phyloP scores from a whole-genome alignment of 2,329 filamentous ascomycete genomes.

The Neonectria punicea region DNA sequence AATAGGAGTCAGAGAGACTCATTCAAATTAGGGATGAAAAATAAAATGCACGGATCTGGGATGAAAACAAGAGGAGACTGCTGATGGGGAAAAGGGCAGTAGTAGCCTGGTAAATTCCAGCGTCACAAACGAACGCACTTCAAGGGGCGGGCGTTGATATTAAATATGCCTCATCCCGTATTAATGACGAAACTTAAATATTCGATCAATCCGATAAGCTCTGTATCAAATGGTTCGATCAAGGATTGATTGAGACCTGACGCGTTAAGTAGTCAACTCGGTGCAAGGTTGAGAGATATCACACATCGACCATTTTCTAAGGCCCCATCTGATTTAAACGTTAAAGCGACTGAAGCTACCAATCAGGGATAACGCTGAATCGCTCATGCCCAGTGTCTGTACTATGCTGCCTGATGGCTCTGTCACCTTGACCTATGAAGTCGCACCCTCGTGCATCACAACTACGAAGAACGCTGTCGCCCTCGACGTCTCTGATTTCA shows the following conservation, averaged over 20 bases:
- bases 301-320: background rate
- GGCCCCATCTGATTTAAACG: background rate
- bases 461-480: constrained; percentile 77
- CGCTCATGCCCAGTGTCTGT: constrained; percentile 67
- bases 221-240: too few species aligned
- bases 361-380: constrained; percentile 53
- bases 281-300: background rate
- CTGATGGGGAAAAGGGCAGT: background rate
- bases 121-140: background rate
- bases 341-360: constrained; percentile 24
- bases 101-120: background rate
- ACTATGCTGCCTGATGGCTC: constrained; percentile 67
- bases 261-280: background rate
- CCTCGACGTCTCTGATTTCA: constrained; percentile 82
- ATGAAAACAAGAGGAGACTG: background rate
- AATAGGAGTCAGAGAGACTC: background rate
- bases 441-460: constrained; percentile 74
- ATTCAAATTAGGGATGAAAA: background rate
- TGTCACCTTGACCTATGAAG: constrained; percentile 73
- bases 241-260: background rate
- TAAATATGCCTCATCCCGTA: background rate
- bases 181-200: background rate
- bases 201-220: background rate
- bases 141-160: background rate
- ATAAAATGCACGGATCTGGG: background rate